phyloP scores from a whole-genome alignment of 192 early-diverging fungal species.

The Phlyctochytrium planicorne region DNA sequence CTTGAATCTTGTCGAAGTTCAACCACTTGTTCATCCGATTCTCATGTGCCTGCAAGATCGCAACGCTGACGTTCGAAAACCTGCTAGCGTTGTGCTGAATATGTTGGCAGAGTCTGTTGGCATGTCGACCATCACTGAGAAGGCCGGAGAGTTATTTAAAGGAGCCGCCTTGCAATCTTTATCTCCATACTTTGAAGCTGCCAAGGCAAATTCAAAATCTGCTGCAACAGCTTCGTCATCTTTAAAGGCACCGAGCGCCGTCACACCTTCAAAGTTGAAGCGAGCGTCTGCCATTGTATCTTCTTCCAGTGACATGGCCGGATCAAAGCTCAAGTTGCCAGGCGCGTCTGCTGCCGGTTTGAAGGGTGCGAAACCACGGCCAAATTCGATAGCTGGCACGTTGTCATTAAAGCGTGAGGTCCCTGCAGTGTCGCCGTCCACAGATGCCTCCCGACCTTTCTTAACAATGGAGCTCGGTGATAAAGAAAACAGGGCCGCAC shows the following conservation, averaged over 20 bases:
- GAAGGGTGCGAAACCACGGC: constrained; percentile 3
- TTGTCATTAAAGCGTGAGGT: neutral
- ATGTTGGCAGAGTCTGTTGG: constrained; percentile 70
- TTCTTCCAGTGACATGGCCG: neutral
- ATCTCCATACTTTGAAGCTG: constrained; percentile 49
- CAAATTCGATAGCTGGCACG: constrained; percentile 1
- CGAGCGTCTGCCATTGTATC: neutral
- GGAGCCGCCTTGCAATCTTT: constrained; percentile 74
- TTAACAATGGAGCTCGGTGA: constrained; percentile 60
- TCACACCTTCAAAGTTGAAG: constrained; percentile 8
- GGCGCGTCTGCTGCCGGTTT: neutral
- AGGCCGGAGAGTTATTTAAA: constrained; percentile 70
- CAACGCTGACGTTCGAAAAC: constrained; percentile 85
- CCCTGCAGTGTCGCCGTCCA: neutral
- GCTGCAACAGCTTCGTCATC: neutral
- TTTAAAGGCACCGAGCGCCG: neutral
- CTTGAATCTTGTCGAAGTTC: constrained; percentile 55
- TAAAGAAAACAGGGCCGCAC: constrained; percentile 69
- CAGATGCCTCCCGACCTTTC: constrained; percentile 42
- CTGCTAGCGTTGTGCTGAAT: constrained; percentile 69
- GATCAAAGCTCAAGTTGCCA: neutral
- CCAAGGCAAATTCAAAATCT: neutral
- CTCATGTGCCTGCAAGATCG: constrained; percentile 87
- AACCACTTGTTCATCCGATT: constrained; percentile 63
- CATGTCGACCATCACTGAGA: constrained; percentile 66